Evolutionary conservation across 2,329 filamentous ascomycete genomes (phyloP).

Genomic region (Aspergillus calidoustus): DNA sequence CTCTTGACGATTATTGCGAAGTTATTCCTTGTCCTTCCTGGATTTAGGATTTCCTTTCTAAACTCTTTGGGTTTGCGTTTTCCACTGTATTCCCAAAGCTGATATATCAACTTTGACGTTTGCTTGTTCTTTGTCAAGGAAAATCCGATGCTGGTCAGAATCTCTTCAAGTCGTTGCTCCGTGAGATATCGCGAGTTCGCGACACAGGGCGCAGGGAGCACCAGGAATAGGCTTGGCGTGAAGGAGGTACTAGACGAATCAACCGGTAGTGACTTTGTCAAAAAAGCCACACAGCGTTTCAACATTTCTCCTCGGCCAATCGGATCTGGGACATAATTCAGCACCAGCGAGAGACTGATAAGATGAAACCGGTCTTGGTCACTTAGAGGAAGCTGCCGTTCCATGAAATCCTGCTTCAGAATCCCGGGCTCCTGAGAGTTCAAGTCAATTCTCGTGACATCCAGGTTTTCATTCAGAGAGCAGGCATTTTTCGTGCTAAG

Average conservation of each 20-base stretch:
- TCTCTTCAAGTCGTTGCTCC: conserved; percentile 66
- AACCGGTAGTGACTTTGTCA: conserved; percentile 47
- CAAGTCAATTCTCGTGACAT: conserved; percentile 84
- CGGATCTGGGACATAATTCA: conserved; percentile 90
- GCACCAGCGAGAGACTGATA: conserved; percentile 86
- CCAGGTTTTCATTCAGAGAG: conserved; percentile 71
- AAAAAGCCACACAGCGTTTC: conserved; percentile 71
- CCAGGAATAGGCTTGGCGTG: conserved; percentile 73
- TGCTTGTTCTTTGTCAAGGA: conserved; percentile 67
- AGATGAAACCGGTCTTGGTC: conserved; percentile 77
- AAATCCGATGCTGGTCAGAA: conserved; percentile 82
- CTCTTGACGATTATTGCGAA: conserved; percentile 74
- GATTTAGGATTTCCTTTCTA: conserved; percentile 75
- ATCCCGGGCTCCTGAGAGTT: conserved; percentile 82
- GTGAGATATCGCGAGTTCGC: conserved; percentile 90
- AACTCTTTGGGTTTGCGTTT: conserved; percentile 49
- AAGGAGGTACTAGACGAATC: conserved; percentile 30
- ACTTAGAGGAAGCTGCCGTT: conserved; percentile 69
- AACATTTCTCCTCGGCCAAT: conserved; percentile 82
- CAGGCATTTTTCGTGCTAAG: conserved; percentile 84
- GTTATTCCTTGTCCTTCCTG: conserved; percentile 82
- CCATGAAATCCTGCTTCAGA: conserved; percentile 90
- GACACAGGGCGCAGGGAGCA: conserved; percentile 85
- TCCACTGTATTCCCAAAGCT: conserved; percentile 70
- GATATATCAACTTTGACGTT: conserved; percentile 84